Conservation (phyloP, 495 filamentous ascomycete genomes). For the Lichenothelia convexa region DNA sequence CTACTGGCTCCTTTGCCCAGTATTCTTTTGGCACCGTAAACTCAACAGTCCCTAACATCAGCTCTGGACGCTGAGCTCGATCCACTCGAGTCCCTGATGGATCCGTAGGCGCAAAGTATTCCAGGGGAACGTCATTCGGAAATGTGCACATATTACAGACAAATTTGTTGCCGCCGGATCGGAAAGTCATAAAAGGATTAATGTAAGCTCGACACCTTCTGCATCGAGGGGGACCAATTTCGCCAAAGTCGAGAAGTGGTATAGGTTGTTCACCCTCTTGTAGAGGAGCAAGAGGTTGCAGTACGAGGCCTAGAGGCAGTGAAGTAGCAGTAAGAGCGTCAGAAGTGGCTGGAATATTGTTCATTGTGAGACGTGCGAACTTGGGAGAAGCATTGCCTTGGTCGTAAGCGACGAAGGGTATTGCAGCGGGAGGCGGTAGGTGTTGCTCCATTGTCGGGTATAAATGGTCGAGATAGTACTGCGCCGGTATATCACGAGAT, state of each 20-base stretch:
- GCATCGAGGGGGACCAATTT: constrained; percentile 77
- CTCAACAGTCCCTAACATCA: constrained; percentile 82
- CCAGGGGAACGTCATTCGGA: constrained; percentile 79
- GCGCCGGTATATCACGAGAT: constrained; percentile 61
- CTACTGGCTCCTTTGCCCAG: constrained; percentile 88
- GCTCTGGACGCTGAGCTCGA: constrained; percentile 72
- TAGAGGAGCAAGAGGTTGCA: constrained; percentile 75
- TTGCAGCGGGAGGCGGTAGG: constrained; percentile 70
- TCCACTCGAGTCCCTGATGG: constrained; percentile 77
- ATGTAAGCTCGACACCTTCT: constrained; percentile 90
- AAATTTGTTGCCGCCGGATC: constrained; percentile 84
- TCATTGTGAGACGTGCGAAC: constrained; percentile 76
- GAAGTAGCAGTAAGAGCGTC: constrained; percentile 64
- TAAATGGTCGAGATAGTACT: constrained; percentile 68
- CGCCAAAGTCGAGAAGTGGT: constrained; percentile 89
- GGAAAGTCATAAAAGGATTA: constrained; percentile 97
- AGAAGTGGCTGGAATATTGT: constrained; percentile 68
- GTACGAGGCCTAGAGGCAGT: constrained; percentile 68
- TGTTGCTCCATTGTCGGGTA: constrained; percentile 92
- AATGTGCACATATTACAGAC: constrained; percentile 98
- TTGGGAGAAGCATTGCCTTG: constrained; percentile 96
- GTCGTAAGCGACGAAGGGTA: constrained; percentile 81
- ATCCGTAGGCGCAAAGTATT: constrained; percentile 85
- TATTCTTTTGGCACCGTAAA: constrained; percentile 96
- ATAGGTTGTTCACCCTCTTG: constrained; percentile 75